Base-by-base conservation (phyloP, 2,329 filamentous ascomycete genomes). In the Coniochaeta ligniaria region DNA sequence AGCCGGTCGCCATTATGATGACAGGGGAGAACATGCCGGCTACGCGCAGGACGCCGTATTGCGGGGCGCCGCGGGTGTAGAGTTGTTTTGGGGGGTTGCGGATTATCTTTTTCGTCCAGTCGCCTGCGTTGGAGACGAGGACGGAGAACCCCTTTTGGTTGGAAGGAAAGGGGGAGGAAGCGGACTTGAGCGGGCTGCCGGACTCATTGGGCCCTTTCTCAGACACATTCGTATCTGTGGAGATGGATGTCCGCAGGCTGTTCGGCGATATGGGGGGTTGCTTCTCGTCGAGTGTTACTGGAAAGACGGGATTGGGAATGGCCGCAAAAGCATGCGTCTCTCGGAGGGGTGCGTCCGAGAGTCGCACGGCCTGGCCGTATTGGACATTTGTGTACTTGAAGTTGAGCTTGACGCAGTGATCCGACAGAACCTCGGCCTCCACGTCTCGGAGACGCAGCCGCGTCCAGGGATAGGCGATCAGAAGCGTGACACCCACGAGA, bases 251-350 rank as follows among this genome's bases (percentile, higher is more conserved):
- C 35, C 35, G 35, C 35, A 11, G 35, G 12, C 35, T 36, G 35
- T 36, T 5, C 35, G 12, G 35, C 12, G 12, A 5, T 14, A 11
- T 16, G 5, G 38, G 20, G 2, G 41, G 28, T 16, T 20, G 16
- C 6, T 35, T 35, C 38, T 36, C 24, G 47, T 36, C 11, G 33
- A 20, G 52, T 6, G 54, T 63, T 9, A 57, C 60, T n/a, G 59
- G 62, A 16, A 64, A 60, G n/a, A 55, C 59, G 2, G 82, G 78
- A 62, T 84, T 80, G 1, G 88, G 85, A 62, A 92, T 89, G 1
- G 87, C 87, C 50, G 89, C 90, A 69, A 93, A 93, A 0, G 86
- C 83, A 74, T 93, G 90, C 80, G 88, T 91, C 72, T 93, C 89
- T 9, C 80, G 74, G 43, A 91, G 76, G 0, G 89, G 88, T 9